Base-by-base conservation (phyloP, 2,329 filamentous ascomycete species). In the Ophiostoma montium region DNA sequence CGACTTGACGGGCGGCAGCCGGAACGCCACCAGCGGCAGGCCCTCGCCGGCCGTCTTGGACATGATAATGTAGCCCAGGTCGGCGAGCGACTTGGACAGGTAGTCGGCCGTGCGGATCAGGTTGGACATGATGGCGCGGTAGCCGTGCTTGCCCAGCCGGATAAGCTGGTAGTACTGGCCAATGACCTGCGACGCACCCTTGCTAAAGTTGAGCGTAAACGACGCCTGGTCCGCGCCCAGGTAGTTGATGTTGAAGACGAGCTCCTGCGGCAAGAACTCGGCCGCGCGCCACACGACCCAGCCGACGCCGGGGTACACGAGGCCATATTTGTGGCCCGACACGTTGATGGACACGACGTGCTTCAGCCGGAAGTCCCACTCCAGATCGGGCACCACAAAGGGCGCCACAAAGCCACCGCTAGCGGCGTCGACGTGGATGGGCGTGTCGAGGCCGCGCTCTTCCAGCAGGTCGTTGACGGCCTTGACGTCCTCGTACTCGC, bases 181-280 rank as follows among this genome's bases (percentile, higher is more conserved):
- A 54, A 96, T 94, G 60, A 95, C 86, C 62, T 95, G 89, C 6
- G 84, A 87, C 12, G 90, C 90, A 50, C 89, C 89, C 65, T 95
- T 94, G 62, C 86, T 94, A 72, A 96, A 96, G 73, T 96, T 96
- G 52, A 96, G 79, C 0, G 90, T 95, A 69, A 95, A 95, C 3
- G 87, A 95, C 2, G 88, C 84, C 64, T 96, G 90, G 62, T 95
- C 87, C 11, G 90, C 89, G 46, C 90, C 90, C 6, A 95, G 82
- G 68, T 96, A 96, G 75, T 95, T 95, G 76, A 96, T 95, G 74
- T 95, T 95, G 78, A 96, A 96, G 59, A 96, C 87, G 19, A 95
- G 80, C 60, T 95, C 89, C 62, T 90, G 75, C 8, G 90, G 90
- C 3, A 95, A 75, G 66, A 74, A 92, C 63, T 92, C 82, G 46